These are phyloP conservation scores for Pythium apleroticum DNA, from an alignment of 352 stramenopile genomes.

Conservation along the genomic window DNA sequence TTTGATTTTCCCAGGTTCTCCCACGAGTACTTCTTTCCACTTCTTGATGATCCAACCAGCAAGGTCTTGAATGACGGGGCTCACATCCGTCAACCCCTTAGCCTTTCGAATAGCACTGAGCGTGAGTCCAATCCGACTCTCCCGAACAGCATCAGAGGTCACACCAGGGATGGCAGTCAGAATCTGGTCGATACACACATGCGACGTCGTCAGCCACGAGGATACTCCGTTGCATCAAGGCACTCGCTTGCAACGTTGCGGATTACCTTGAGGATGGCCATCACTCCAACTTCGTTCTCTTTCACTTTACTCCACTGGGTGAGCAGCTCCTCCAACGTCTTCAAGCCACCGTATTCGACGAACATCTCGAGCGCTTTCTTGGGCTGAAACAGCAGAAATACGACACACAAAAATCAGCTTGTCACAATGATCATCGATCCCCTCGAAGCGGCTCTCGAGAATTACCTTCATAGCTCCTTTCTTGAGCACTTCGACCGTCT, in stretches of 20 bases:
- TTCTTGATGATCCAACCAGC: constrained; percentile 57
- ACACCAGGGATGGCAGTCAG: constrained; percentile 62
- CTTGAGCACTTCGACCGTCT: constrained; percentile 14
- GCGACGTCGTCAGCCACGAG: background rate
- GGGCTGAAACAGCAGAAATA: constrained; percentile 31
- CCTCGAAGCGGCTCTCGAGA: background rate
- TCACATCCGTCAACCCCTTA: constrained; percentile 3
- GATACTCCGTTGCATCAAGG: background rate
- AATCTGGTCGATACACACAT: constrained; percentile 25
- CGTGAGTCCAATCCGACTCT: constrained; percentile 58
- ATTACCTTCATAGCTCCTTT: constrained; percentile 39
- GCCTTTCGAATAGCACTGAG: constrained; percentile 42
- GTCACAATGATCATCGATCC: background rate
- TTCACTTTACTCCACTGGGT: constrained; percentile 43
- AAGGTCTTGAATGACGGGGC: constrained; percentile 36
- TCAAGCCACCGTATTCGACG: constrained; percentile 48
- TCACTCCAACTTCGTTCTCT: constrained; percentile 51
- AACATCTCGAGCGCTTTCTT: constrained; percentile 54
- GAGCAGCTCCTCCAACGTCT: constrained; percentile 45
- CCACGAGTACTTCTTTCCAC: constrained; percentile 36
- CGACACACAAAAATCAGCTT: background rate
- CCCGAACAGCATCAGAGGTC: constrained; percentile 37
- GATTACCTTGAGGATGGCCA: constrained; percentile 66
- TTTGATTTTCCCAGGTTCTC: background rate
- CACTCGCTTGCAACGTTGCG: background rate